Evolutionary conservation across 371 early-diverging fungal genomes (phyloP).

Genomic region (Homolaphlyctis polyrhiza): DNA sequence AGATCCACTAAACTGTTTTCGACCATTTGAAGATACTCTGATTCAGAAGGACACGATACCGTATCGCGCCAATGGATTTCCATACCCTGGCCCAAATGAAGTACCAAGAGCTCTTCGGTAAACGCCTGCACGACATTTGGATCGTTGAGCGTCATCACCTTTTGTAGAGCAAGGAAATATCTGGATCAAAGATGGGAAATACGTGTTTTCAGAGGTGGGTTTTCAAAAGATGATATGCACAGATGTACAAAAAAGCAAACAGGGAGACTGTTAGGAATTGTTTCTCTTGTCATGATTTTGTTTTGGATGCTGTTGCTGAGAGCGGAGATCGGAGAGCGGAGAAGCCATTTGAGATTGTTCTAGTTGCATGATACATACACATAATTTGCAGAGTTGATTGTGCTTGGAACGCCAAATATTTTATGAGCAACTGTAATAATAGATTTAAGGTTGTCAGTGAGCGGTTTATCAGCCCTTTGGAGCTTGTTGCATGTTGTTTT

Average conservation of each 20-base stretch:
- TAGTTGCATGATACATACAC: slow-evolving; percentile 38
- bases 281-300: neutral
- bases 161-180: slow-evolving; percentile 84
- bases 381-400: slow-evolving; percentile 94
- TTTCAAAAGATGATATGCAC: neutral
- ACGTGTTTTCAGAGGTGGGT: neutral
- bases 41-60: slow-evolving; percentile 75
- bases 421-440: slow-evolving; percentile 74
- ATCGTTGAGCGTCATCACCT: slow-evolving; percentile 63
- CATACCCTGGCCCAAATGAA: slow-evolving; percentile 95
- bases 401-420: slow-evolving; percentile 84
- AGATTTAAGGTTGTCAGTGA: neutral
- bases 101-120: slow-evolving; percentile 81
- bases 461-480: too few species aligned
- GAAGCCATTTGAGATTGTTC: too few species aligned
- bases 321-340: neutral
- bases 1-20: slow-evolving; percentile 90
- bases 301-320: slow-evolving; percentile 2
- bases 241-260: neutral
- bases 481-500: neutral
- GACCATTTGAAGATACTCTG: slow-evolving; percentile 86
- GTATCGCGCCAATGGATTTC: slow-evolving; percentile 87
- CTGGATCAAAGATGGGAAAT: slow-evolving; percentile 10
- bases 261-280: neutral
- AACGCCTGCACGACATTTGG: slow-evolving; percentile 71